phyloP scores from a whole-genome alignment of 1,139 yeast genomes.

The Blastobotrys petasosporus region DNA sequence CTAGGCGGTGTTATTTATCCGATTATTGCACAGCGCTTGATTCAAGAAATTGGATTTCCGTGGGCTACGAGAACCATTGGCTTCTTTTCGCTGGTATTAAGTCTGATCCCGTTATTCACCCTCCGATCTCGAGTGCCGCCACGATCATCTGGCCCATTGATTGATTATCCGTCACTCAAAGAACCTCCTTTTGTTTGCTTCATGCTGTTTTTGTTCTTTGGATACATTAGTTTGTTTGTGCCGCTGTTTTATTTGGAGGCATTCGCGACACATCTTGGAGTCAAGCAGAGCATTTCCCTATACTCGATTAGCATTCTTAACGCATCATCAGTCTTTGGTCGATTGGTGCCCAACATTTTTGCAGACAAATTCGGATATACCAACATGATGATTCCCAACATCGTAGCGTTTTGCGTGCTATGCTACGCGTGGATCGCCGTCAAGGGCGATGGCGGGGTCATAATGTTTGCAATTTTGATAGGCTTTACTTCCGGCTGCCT shows the following conservation, averaged over 20 bases:
- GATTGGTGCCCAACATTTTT: conserved; percentile 43
- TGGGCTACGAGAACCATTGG: conserved; percentile 33
- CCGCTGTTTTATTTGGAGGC: conserved; percentile 34
- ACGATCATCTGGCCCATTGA: conserved; percentile 24
- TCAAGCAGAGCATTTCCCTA: conserved; percentile 21
- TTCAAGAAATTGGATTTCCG: conserved; percentile 31
- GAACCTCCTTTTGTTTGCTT: conserved; percentile 29
- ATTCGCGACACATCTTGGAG: conserved; percentile 24
- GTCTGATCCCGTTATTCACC: conserved; percentile 20
- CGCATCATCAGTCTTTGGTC: conserved; percentile 45
- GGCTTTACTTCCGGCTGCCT: conserved; percentile 47
- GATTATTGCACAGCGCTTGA: conserved; percentile 26
- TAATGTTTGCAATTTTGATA: conserved; percentile 37
- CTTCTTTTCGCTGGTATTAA: conserved; percentile 24
- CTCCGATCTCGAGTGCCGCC: conserved; percentile 29
- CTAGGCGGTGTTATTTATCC: conserved; percentile 36
- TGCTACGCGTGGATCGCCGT: conserved; percentile 39
- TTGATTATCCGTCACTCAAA: conserved; percentile 27
- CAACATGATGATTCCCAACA: conserved; percentile 37
- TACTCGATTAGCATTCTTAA: conserved; percentile 44
- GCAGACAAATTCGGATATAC: conserved; percentile 45
- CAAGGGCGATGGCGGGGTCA: conserved; percentile 41
- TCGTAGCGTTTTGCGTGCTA: conserved; percentile 15
- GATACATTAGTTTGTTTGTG: conserved; percentile 32
- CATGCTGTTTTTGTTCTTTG: conserved; percentile 27